A percentile compares a stretch with the other conserved stretches of the same genome.
These are phyloP conservation scores for Myxozyma geophila DNA, from an alignment of 805 yeast genomes.

Conservation along the genomic window DNA sequence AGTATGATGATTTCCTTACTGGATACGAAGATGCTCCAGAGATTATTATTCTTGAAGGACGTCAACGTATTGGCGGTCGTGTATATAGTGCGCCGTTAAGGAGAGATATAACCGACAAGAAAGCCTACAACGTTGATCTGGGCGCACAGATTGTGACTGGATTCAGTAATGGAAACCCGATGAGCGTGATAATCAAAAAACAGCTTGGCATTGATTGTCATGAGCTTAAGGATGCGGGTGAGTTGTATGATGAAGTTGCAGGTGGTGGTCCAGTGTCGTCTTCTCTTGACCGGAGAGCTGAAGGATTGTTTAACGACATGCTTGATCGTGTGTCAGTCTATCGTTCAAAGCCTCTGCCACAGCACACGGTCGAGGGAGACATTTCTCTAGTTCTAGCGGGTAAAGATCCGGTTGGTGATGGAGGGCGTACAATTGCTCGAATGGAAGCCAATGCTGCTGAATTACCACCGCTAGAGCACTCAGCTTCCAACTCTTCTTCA, in stretches of 20 bases:
- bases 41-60: slow-evolving; percentile 48
- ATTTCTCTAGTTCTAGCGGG: slow-evolving; percentile 46
- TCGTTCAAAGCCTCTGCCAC: slow-evolving; percentile 43
- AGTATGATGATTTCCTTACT: slow-evolving; percentile 44
- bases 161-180: slow-evolving; percentile 50
- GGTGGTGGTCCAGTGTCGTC: slow-evolving; percentile 45
- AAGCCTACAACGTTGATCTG: slow-evolving; percentile 44
- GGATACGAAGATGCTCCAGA: slow-evolving; percentile 50
- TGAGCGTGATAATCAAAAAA: slow-evolving; percentile 48
- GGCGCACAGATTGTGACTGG: slow-evolving; percentile 49
- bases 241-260: slow-evolving; percentile 44
- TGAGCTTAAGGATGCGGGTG: slow-evolving; percentile 43
- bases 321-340: slow-evolving; percentile 46
- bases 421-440: slow-evolving; percentile 47
- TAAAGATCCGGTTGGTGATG: slow-evolving; percentile 45
- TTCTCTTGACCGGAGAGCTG: slow-evolving; percentile 44
- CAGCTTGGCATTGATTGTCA: slow-evolving; percentile 50
- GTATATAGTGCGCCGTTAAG: slow-evolving; percentile 46
- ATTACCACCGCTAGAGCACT: slow-evolving; percentile 42
- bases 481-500: background rate
- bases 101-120: slow-evolving; percentile 18
- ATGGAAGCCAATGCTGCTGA: slow-evolving; percentile 46
- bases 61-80: slow-evolving; percentile 51
- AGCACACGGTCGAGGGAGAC: slow-evolving; percentile 46
- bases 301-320: slow-evolving; percentile 46